phyloP scores from a whole-genome alignment of 2,329 filamentous ascomycete genomes.

The Claviceps pazoutovae region DNA sequence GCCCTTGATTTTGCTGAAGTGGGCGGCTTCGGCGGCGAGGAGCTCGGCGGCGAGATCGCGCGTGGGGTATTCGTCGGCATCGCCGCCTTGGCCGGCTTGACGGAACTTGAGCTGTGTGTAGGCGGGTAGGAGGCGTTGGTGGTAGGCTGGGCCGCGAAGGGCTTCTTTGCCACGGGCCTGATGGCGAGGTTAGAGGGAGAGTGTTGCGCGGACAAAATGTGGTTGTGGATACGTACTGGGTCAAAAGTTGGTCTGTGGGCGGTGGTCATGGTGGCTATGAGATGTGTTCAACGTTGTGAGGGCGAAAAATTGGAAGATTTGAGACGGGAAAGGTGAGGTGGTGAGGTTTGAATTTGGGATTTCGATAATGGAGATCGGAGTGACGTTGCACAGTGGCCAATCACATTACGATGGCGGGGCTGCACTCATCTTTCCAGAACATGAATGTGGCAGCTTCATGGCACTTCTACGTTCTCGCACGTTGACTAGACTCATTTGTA shows the following conservation, averaged over 20 bases:
- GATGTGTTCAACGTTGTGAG: not conserved
- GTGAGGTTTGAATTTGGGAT: not conserved
- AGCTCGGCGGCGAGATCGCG: slow-evolving; percentile 85
- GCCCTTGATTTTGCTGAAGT: slow-evolving; percentile 71
- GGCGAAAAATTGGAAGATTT: not conserved
- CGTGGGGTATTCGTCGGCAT: slow-evolving; percentile 49
- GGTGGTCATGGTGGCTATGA: slow-evolving; percentile 39
- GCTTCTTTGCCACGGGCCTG: slow-evolving; percentile 90
- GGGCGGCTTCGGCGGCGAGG: slow-evolving; percentile 71
- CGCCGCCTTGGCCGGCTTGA: slow-evolving; percentile 76
- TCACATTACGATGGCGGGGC: not conserved
- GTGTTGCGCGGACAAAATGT: not conserved
- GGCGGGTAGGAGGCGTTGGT: slow-evolving; percentile 86
- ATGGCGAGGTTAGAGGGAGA: slow-evolving; percentile 13
- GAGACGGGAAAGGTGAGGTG: not conserved
- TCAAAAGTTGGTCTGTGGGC: slow-evolving; percentile 88
- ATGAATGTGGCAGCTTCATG: not conserved
- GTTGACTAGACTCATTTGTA: too few relatives aligned
- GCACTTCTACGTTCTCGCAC: too few relatives aligned
- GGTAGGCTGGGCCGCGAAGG: slow-evolving; percentile 82
- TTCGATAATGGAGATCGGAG: not conserved
- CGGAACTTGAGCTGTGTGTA: slow-evolving; percentile 86
- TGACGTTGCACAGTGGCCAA: not conserved
- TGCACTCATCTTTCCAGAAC: not conserved
- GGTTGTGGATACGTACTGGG: slow-evolving; percentile 44